A percentile compares a stretch with the other conserved stretches of the same genome.
Conservation (phyloP, 257 asterid genomes). For the Henckelia pumila region DNA sequence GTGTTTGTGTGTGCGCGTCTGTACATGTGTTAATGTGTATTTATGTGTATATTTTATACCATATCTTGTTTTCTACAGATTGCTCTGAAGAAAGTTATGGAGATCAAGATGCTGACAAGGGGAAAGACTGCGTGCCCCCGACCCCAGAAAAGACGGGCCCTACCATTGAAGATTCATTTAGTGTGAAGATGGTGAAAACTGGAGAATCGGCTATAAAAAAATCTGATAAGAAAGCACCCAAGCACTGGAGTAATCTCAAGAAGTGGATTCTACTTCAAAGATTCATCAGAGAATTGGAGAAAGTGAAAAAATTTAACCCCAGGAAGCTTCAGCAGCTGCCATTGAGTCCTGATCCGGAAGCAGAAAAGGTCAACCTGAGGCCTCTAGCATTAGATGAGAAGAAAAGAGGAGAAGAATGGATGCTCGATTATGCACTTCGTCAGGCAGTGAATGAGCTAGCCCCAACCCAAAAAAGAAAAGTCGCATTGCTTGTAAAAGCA, state of each 20-base stretch:
- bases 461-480: slow-evolving; percentile 86
- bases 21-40: too few relatives aligned
- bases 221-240: slow-evolving; percentile 65
- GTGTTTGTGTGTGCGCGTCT: too few relatives aligned
- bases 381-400: slow-evolving; percentile 60
- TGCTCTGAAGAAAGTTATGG: slow-evolving; percentile 25
- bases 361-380: slow-evolving; percentile 60
- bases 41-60: not conserved
- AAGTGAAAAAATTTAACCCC: slow-evolving; percentile 64
- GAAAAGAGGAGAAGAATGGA: slow-evolving; percentile 83
- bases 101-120: slow-evolving; percentile 22
- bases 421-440: slow-evolving; percentile 95
- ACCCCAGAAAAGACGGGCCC: slow-evolving; percentile 20
- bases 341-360: slow-evolving; percentile 50
- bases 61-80: slow-evolving; percentile 28
- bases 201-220: slow-evolving; percentile 30
- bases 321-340: slow-evolving; percentile 48
- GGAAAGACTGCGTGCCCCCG: slow-evolving; percentile 13
- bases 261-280: slow-evolving; percentile 92
- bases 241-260: slow-evolving; percentile 92
- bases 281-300: slow-evolving; percentile 75
- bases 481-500: slow-evolving; percentile 83
- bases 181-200: slow-evolving; percentile 24
- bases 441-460: slow-evolving; percentile 88
- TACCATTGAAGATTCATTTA: slow-evolving; percentile 19